Evolutionary conservation across 768 basidiomycete genomes (phyloP).

Genomic region (Phaeotremella skinneri): DNA sequence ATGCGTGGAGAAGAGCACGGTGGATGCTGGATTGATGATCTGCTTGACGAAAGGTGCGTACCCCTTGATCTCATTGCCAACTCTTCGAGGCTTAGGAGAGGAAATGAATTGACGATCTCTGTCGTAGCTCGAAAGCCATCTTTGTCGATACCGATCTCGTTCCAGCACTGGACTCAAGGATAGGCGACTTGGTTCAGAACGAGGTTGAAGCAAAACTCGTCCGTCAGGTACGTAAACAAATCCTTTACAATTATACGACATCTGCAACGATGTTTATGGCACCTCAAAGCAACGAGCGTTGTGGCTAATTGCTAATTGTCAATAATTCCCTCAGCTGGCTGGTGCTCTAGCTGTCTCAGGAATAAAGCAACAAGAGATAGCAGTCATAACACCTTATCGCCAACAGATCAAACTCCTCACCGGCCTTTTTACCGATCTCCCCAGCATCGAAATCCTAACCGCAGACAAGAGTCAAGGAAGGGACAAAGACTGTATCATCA

Average conservation of each 20-base stretch:
- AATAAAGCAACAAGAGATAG: constrained; percentile 68
- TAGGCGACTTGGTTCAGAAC: constrained; percentile 90
- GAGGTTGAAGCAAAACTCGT: constrained; percentile 65
- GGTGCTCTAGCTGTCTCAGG: constrained; percentile 67
- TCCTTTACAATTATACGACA: not conserved
- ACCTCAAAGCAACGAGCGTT: too few species aligned
- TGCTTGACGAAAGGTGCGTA: constrained; percentile 66
- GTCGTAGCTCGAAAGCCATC: constrained; percentile 63
- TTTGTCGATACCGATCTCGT: constrained; percentile 90
- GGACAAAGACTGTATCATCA: constrained; percentile 91
- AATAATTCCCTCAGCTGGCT: constrained; percentile 59
- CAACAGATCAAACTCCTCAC: constrained; percentile 91
- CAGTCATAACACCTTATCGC: constrained; percentile 84
- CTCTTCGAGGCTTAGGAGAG: constrained; percentile 21
- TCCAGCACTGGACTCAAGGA: constrained; percentile 73
- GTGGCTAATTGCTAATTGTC: constrained; percentile 2
- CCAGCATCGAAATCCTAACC: constrained; percentile 70
- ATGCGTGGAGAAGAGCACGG: constrained; percentile 14
- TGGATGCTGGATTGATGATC: constrained; percentile 68
- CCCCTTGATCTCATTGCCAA: constrained; percentile 8
- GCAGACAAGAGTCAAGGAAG: constrained; percentile 91
- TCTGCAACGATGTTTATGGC: too few species aligned
- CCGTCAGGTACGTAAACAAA: constrained; percentile 49
- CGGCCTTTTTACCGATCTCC: constrained; percentile 61
- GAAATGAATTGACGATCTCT: constrained; percentile 53